phyloP scores from a whole-genome alignment of 805 yeast genomes.

The Lachancea cidri region DNA sequence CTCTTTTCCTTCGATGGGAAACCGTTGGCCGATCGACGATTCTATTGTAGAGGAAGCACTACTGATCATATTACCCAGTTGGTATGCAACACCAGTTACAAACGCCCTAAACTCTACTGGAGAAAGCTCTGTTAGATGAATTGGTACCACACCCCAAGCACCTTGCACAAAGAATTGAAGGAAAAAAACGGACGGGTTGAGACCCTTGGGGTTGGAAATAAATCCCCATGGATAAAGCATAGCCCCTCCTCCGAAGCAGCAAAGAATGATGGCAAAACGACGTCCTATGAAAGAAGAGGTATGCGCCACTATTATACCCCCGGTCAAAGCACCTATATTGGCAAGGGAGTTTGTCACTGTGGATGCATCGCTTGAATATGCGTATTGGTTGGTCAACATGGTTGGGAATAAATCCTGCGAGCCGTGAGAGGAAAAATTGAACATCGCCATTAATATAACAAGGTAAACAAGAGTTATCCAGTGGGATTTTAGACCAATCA shows the following conservation, averaged over 20 bases:
- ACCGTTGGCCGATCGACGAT: slow-evolving; percentile 53
- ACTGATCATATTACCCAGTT: slow-evolving; percentile 62
- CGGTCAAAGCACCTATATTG: slow-evolving; percentile 64
- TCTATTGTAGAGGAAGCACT: slow-evolving; percentile 69
- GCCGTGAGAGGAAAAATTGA: slow-evolving; percentile 69
- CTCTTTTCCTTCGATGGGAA: slow-evolving; percentile 38
- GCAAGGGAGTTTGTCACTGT: slow-evolving; percentile 62
- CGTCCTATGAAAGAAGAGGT: slow-evolving; percentile 57
- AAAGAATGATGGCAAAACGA: slow-evolving; percentile 57
- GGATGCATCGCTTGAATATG: slow-evolving; percentile 39
- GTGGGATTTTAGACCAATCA: slow-evolving; percentile 38
- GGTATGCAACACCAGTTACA: slow-evolving; percentile 59
- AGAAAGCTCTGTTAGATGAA: slow-evolving; percentile 55
- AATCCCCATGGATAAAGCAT: slow-evolving; percentile 62
- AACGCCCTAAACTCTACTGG: slow-evolving; percentile 61
- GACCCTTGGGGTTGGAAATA: slow-evolving; percentile 39
- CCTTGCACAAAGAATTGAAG: slow-evolving; percentile 63
- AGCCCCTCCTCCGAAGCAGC: slow-evolving; percentile 54
- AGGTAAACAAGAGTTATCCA: slow-evolving; percentile 57
- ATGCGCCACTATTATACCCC: slow-evolving; percentile 61
- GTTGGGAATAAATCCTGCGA: slow-evolving; percentile 73
- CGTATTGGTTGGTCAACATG: slow-evolving; percentile 48
- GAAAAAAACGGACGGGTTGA: slow-evolving; percentile 57
- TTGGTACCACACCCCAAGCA: slow-evolving; percentile 64
- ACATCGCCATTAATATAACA: slow-evolving; percentile 57